Base-by-base conservation (phyloP, 2,329 filamentous ascomycete species). In the Apiospora pterosperma region DNA sequence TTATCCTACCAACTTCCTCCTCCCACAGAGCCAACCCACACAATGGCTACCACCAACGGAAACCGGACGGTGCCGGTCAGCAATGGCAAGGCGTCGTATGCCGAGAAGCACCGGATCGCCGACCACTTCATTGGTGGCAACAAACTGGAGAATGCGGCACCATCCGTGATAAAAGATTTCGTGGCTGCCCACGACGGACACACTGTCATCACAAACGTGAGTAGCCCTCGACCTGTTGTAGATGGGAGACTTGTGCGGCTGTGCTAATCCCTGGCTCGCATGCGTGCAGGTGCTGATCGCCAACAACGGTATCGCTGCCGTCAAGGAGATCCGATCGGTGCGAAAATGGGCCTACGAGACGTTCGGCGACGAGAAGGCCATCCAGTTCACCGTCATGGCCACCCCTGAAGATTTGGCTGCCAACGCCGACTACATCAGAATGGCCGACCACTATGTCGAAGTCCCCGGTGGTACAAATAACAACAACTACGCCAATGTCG, bases 331-430 rank as follows among this genome's bases (percentile, higher is more conserved):
- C 78, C 90, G 96, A 79, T 98, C 95, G 66, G 95, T 99, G 76
- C 92, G 96, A 80, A 99, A 98, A 94, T 99, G 96, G 96, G 96
- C 96, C 67, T 99, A 99, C 89, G 96, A 99, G 83, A 97, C 92
- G 8, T 99, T 99, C 77, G 95, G 96, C 82, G 94, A 99, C 81
- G 96, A 99, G 85, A 89, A 92, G 76, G 96, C 95, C 73, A 97
- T 99, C 76, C 94, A 98, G 78, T 99, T 99, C 83, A 99, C 96
- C 68, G 96, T 99, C 77, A 99, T 99, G 96, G 96, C 96, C 72
- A 99, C 96, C 42, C 96, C 96, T 61, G 96, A 99, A 82, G 96
- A 99, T 90, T 81, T 99, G 76, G 89, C 91, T 78, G 96, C 96
- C 77, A 99, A 99, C 79, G 96, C 96, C 71, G 96, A 99, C 81